phyloP scores from a whole-genome alignment of 2,329 filamentous ascomycete species.

The Apiospora malaysiana region DNA sequence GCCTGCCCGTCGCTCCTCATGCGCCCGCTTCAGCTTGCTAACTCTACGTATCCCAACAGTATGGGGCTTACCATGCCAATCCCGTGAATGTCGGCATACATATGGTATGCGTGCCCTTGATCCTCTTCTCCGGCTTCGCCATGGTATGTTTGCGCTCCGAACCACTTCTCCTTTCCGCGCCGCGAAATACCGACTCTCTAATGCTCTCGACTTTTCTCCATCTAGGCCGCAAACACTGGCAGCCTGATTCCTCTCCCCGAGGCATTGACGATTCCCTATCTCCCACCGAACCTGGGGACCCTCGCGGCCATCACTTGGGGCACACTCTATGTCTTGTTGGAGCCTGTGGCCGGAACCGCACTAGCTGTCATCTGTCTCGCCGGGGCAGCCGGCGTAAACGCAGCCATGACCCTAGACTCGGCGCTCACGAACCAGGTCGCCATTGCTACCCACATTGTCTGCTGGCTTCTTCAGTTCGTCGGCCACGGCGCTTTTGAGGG shows the following conservation, averaged over 20 bases:
- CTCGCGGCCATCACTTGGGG: slow-evolving; percentile 72
- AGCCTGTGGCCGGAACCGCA: slow-evolving; percentile 86
- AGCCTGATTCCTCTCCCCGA: slow-evolving; percentile 68
- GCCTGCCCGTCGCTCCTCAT: slow-evolving; percentile 16
- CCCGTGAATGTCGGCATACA: slow-evolving; percentile 79
- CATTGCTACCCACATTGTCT: slow-evolving; percentile 70
- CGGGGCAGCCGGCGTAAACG: slow-evolving; percentile 76
- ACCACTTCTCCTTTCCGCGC: slow-evolving; percentile 13
- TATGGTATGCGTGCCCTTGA: slow-evolving; percentile 78
- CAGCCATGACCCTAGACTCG: slow-evolving; percentile 66
- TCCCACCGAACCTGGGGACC: slow-evolving; percentile 70
- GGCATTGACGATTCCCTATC: slow-evolving; percentile 71
- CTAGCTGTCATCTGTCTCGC: slow-evolving; percentile 78
- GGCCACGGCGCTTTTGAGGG: slow-evolving; percentile 91
- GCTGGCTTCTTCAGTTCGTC: slow-evolving; percentile 89
- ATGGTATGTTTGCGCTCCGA: slow-evolving; percentile 60
- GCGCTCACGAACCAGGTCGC: slow-evolving; percentile 61
- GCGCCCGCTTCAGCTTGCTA: neutral
- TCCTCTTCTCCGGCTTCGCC: slow-evolving; percentile 73
- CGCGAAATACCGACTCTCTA: neutral
- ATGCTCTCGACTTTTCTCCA: slow-evolving; percentile 29
- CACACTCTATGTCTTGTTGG: slow-evolving; percentile 85
- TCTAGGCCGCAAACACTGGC: slow-evolving; percentile 66
- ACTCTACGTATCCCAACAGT: slow-evolving; percentile 55
- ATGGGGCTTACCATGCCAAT: slow-evolving; percentile 84